Percentiles rank a stretch among this genome's conserved stretches.
phyloP scores from a whole-genome alignment of 352 stramenopile species.

The Blastocystis hominis region DNA sequence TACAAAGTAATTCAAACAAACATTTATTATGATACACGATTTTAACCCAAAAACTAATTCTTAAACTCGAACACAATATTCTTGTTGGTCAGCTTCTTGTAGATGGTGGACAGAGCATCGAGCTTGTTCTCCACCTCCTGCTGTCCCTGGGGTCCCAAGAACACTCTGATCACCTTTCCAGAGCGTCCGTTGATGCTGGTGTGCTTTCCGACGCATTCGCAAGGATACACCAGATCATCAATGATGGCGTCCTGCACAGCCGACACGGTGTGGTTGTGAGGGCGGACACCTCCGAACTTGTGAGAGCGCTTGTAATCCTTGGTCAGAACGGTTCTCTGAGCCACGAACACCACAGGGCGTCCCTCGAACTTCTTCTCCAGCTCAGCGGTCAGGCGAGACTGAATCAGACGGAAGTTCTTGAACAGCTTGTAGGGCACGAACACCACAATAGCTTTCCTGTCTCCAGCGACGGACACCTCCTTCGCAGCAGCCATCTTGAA shows the following conservation, averaged over 20 bases:
- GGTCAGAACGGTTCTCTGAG: conserved; percentile 93
- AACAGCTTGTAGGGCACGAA: conserved; percentile 96
- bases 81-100: conserved; percentile 99
- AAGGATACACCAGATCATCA: conserved; percentile 93
- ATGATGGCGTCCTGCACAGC: conserved; percentile 96
- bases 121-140: conserved; percentile 96
- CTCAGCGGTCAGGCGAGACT: conserved; percentile 88
- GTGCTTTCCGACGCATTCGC: conserved; percentile 97
- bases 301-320: conserved; percentile 85
- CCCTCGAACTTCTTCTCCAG: conserved; percentile 99
- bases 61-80: conserved; percentile 94
- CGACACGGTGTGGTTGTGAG: conserved; percentile 89
- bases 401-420: conserved; percentile 95
- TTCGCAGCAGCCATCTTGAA: conserved; percentile 74
- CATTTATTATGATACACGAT: not conserved
- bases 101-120: conserved; percentile 93
- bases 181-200: conserved; percentile 89
- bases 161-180: conserved; percentile 93
- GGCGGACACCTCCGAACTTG: conserved; percentile 83
- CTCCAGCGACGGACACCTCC: conserved; percentile 83
- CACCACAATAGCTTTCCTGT: conserved; percentile 91
- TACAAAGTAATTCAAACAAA: not conserved
- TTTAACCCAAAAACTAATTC: not conserved
- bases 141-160: conserved; percentile 92
- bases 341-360: conserved; percentile 94